phyloP scores from a whole-genome alignment of 176 grass and related monocot species.

The Chrysopogon serrulatus region DNA sequence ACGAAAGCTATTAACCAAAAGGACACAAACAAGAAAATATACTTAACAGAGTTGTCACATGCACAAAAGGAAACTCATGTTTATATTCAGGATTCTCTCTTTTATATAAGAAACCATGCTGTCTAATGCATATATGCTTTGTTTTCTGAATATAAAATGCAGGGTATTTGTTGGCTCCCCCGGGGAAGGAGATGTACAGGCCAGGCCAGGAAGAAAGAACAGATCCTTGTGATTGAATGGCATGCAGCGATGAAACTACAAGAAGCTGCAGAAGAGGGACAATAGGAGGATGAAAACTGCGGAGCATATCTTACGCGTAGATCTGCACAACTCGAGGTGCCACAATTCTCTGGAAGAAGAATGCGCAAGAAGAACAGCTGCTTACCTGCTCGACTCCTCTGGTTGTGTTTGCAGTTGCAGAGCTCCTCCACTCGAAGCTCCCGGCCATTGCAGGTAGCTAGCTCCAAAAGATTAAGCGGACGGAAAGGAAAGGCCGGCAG shows the following conservation, averaged over 20 bases:
- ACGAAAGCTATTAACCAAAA: background rate
- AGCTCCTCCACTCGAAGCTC: constrained; percentile 51
- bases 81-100: background rate
- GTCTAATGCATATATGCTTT: constrained; percentile 3
- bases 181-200: background rate
- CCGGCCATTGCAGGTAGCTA: constrained; percentile 52
- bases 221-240: background rate
- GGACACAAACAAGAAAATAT: background rate
- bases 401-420: constrained; percentile 27
- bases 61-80: background rate
- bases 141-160: background rate
- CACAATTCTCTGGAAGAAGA: constrained; percentile 2
- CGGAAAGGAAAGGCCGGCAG: background rate
- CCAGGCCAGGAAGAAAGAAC: background rate
- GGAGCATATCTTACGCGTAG: background rate
- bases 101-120: background rate
- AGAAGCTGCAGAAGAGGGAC: background rate
- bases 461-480: background rate
- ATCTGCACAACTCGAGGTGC: background rate
- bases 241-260: background rate
- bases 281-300: background rate
- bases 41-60: background rate
- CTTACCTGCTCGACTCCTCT: constrained; percentile 73
- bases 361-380: background rate
- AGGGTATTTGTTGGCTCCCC: background rate